Evolutionary conservation across 345 rosid species (phyloP), one percentile per base, ranked within the genome.

Genomic region (Abelmoschus esculentus): DNA sequence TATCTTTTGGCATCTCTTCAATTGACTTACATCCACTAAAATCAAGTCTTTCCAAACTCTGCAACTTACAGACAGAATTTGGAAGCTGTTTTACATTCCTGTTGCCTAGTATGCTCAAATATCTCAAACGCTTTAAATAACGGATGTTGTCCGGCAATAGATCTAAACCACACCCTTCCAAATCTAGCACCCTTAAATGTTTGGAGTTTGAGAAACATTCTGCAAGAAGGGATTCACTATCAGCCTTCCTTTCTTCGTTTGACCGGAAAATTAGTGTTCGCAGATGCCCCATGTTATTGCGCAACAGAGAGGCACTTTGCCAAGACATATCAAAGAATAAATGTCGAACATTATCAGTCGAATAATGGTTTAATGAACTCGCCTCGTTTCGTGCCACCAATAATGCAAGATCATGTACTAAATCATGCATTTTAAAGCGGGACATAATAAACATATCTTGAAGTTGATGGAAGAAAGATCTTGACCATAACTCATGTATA

Each of bases 401-500:
- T 28, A 22, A 6, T 22, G 61, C 61, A 22, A 55, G 32, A 22
- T 55, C 29, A 12, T 22, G 32, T 3, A 55, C 0, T 22, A 22
- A 55, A 55, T 22, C 31, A 55, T 55, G 60, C 60, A 22, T 55
- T 55, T 19, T 55, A 28, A 55, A 32, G 3, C 5, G 36, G 13
- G 2, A 28, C 4, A 5, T 0, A 5, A 4, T 0, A 13, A 28
- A 5, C 3, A 0, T 2, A 1, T 12, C 38, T 12, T n/a, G 13
- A 32, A 61, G 6, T 32, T 34, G 2, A 32, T 71, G 74, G 11
- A 71, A 61, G 36, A 71, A 47, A 8, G 68, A 71, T 28, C 58
- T 71, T n/a, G 44, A 17, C 18, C 53, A 32, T 11, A 61, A 32
- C 52, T 62, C 46, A 6, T 49, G 42, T 3, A 71, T 60, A 38